Conservation (phyloP, 768 basidiomycete species). For the Cystobasidium onofrii region DNA sequence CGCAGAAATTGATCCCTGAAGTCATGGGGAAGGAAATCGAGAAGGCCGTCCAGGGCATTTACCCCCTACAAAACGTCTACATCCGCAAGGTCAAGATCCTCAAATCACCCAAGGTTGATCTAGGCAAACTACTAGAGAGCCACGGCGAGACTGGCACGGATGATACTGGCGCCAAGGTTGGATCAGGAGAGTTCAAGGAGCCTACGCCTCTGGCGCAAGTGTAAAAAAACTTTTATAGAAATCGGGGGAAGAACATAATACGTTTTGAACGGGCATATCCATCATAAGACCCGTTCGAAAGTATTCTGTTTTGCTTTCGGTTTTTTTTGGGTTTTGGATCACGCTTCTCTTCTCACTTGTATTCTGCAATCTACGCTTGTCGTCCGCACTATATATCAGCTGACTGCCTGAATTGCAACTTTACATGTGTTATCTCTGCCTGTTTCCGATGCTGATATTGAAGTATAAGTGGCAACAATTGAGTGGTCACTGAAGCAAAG, state of each 20-base stretch:
- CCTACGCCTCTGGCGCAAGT: conserved; percentile 19
- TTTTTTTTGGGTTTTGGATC: neutral
- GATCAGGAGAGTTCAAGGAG: conserved; percentile 42
- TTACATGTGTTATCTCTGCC: too few species aligned
- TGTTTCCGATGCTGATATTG: too few species aligned
- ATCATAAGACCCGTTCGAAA: too few species aligned
- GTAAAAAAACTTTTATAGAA: neutral
- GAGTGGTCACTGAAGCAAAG: too few species aligned
- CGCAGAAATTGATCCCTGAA: conserved; percentile 95
- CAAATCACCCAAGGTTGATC: conserved; percentile 84
- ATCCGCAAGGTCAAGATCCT: conserved; percentile 99
- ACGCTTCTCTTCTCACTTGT: neutral
- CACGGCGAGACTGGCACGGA: conserved; percentile 94
- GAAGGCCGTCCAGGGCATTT: conserved; percentile 92
- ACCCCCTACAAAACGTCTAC: conserved; percentile 98
- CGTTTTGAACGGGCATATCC: neutral
- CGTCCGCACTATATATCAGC: too few species aligned
- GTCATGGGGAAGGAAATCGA: conserved; percentile 99
- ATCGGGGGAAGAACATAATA: neutral
- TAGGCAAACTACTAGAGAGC: conserved; percentile 88
- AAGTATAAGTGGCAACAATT: too few species aligned
- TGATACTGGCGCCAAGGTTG: conserved; percentile 85
- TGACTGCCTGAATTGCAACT: too few species aligned
- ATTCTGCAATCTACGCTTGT: neutral
- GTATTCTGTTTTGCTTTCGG: neutral